Evolutionary conservation across 2,329 filamentous ascomycete species (phyloP).

Genomic region (Alternaria sp.): DNA sequence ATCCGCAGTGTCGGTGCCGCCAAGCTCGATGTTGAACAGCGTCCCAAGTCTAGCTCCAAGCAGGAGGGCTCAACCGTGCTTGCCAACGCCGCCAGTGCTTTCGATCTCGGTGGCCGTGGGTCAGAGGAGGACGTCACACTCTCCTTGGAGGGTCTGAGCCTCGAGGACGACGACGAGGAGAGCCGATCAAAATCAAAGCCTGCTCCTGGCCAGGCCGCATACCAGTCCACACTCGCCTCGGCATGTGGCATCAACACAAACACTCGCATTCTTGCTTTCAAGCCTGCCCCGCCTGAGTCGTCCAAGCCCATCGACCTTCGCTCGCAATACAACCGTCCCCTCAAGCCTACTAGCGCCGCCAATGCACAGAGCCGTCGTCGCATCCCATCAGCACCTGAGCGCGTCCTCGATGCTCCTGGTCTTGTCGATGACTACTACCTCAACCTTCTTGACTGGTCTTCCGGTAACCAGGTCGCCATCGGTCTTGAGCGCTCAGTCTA

Average conservation of each 20-base stretch:
- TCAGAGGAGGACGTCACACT: conserved; percentile 75
- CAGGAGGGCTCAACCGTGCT: conserved; percentile 78
- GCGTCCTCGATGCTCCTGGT: conserved; percentile 93
- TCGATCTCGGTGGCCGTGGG: conserved; percentile 67
- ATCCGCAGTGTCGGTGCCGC: conserved; percentile 81
- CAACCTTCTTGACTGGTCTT: conserved; percentile 98
- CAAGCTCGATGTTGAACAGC: conserved; percentile 72
- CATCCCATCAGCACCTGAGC: conserved; percentile 92
- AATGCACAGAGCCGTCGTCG: conserved; percentile 89
- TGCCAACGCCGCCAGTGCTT: conserved; percentile 74
- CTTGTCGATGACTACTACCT: conserved; percentile 99
- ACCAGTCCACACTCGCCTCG: conserved; percentile 87
- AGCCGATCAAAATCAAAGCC: conserved; percentile 74
- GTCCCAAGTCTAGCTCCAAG: conserved; percentile 74
- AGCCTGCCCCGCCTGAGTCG: conserved; percentile 96
- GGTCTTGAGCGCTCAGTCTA: conserved; percentile 97
- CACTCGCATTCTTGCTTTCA: conserved; percentile 96
- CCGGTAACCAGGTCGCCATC: conserved; percentile 96
- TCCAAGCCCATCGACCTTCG: conserved; percentile 98
- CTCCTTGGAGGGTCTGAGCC: conserved; percentile 79
- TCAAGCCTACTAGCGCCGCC: conserved; percentile 77
- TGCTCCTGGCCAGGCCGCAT: conserved; percentile 86
- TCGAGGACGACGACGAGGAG: conserved; percentile 74
- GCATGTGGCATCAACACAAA: conserved; percentile 93
- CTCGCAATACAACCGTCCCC: conserved; percentile 95